Base-by-base conservation (phyloP, 2,329 filamentous ascomycete species). In the Cercospora beticola region DNA sequence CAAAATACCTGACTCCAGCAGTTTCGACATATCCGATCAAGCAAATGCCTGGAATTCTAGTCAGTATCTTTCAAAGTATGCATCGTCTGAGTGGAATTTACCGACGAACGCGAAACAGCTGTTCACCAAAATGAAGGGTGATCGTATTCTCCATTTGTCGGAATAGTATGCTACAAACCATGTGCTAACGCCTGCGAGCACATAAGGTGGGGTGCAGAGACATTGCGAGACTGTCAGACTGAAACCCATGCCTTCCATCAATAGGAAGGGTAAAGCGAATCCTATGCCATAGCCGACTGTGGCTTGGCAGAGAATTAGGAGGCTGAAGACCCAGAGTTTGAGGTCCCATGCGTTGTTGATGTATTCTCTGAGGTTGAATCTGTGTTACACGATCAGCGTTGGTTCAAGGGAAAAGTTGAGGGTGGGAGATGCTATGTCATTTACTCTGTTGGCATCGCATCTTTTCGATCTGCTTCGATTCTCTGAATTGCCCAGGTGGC, bases 61-160 rank as follows among this genome's bases (percentile, higher is more conserved):
- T 52, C 14, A 33, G n/a, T 33, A 7, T 0, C n/a, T 8, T 21
- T 8, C 36, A 7, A 4, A 57, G 0, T 9, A 26, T 10, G 6
- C 26, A 30, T 5, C 23, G 9, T n/a, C 8, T n/a, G 23, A 4
- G 6, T 21, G 31, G 65, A 90, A 52, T 91, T 88, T 36, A 89
- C 68, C 86, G 87, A 14, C 85, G 84, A 1, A 70, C 21, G 61
- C 16, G 64, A 33, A 72, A 65, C 56, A 68, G 70, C 31, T 49
- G 52, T 68, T 60, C 18, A 65, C 62, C 33, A 76, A 30, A 46
- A 76, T 73, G 61, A 74, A 76, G 4, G 75, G 75, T 28, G 69
- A 70, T 43, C 75, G 68, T 26, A 73, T 60, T n/a, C 71, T 66
- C 61, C 70, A 72, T n/a, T 71, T 68, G 68, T 77, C 76, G 9